These are phyloP conservation scores for Chalciporus chontae DNA, from an alignment of 768 basidiomycete species.

Conservation along the genomic window DNA sequence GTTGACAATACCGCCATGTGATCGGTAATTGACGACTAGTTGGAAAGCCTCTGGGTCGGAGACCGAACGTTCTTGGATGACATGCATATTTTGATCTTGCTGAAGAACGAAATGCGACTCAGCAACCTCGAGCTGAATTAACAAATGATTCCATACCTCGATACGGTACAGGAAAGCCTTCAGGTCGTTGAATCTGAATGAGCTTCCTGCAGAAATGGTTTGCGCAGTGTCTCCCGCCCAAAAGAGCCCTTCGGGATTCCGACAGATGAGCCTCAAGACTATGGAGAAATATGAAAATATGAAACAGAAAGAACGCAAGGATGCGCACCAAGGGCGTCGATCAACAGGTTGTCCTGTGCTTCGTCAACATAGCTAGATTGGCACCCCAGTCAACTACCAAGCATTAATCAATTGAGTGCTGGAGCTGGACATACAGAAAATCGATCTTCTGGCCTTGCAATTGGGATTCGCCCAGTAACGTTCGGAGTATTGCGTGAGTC, in stretches of 20 bases:
- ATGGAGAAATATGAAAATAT: slow-evolving; percentile 1
- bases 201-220: slow-evolving; percentile 69
- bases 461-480: slow-evolving; percentile 24
- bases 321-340: slow-evolving; percentile 54
- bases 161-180: slow-evolving; percentile 62
- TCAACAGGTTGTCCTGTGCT: slow-evolving; percentile 66
- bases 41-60: slow-evolving; percentile 45
- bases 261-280: slow-evolving; percentile 63
- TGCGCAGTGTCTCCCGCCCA: slow-evolving; percentile 84
- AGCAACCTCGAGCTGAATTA: not conserved
- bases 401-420: not conserved
- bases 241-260: slow-evolving; percentile 63
- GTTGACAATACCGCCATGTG: slow-evolving; percentile 70
- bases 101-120: slow-evolving; percentile 2
- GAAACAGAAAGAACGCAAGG: not conserved
- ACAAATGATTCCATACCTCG: slow-evolving; percentile 43
- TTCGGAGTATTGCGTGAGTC: slow-evolving; percentile 36
- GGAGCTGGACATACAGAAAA: slow-evolving; percentile 49
- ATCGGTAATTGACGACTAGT: slow-evolving; percentile 63
- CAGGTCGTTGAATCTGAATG: slow-evolving; percentile 68
- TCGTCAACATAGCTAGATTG: slow-evolving; percentile 61
- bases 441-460: slow-evolving; percentile 47
- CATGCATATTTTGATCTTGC: slow-evolving; percentile 18
- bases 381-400: not conserved
- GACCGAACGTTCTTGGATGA: slow-evolving; percentile 13